Evolutionary conservation across 1,284 basidiomycete genomes (phyloP), one percentile per base, ranked within the genome.

Genomic region (Xanthoconium separans): DNA sequence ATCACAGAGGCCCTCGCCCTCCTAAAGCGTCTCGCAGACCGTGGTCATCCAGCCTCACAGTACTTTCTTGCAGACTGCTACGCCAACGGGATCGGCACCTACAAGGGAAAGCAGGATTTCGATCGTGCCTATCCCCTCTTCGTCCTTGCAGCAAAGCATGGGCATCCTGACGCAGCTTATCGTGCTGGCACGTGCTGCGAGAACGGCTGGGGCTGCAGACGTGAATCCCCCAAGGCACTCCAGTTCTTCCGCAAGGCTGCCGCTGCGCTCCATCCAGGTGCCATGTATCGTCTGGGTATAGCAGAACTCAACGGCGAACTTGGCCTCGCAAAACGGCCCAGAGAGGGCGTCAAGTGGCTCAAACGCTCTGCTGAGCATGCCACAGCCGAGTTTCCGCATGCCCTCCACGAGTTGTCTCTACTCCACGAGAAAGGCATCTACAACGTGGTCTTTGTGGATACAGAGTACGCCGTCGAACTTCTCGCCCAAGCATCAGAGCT

Each of bases 11-110:
- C 95, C 5, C 90, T 86, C 12, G 75, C 80, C 0, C 78, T 98
- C 47, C 83, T 98, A 57, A 95, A 95, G 68, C 87, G 89, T 42
- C 86, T 96, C 53, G 95, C 95, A 1, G 93, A 97, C 72, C 81
- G 96, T 54, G 95, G 96, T 1, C 95, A 98, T 71, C 86, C 92
- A 44, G 85, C 94, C 62, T 93, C 93, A 2, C 95, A 98, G 72
- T 98, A 98, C 77, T 96, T 98, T 73, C 82, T 98, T 58, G 96
- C 94, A 22, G 96, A 99, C 75, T 98, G 95, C 75, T 98, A 92
- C 70, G 91, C 95, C 40, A 98, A 98, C 70, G 96, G 96, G 15
- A 94, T 98, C 60, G 94, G 95, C 29, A 98, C 94, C 1, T 77
- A 82, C 58, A 89, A 91, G 70, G 85, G 82, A 60, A 89, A 86